Base-by-base conservation (phyloP, 768 basidiomycete genomes). In the Termitomyces sp. region DNA sequence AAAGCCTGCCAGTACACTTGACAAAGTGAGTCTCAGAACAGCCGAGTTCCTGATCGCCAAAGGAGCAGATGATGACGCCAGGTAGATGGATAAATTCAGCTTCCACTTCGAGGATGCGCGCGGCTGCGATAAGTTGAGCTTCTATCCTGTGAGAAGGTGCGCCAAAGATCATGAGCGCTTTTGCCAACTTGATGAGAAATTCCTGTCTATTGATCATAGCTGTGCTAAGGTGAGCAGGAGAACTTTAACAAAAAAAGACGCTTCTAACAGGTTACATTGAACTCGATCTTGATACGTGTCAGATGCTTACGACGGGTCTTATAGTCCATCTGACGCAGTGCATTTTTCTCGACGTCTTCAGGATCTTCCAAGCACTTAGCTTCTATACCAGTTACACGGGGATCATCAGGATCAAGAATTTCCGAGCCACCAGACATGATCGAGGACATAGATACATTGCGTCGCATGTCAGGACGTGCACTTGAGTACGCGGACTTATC, bases 131-230 rank as follows among this genome's bases (percentile, higher is more conserved):
- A 39, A 98, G 83, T 68, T 97, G 94, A 2, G 92, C 88, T 71
- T 96, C 94, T 58, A 98, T 90, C 32, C 95, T 85, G 72, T 98
- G 95, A 23, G 91, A 93, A 0, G 94, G 93, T 17, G 94, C 91
- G 5, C 94, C 93, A 66, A 91, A 95, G 12, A 85, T 85, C 90
- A 98, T 94, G 40, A 97, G 76, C 17, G 91, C 85, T 58, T 86
- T 82, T 16, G 93, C 91, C 27, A 97, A 80, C 66, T 85, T 91
- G 67, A 94, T 80, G 34, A 97, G 72, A 72, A 96, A 98, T 54
- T 84, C 83, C 61, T 95, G 93, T 55, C 95, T 81, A 58, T 87
- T 81, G 43, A 88, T 72, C 68, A 94, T 84, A 14, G 90, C 94
- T 86, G 70, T 23, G 70, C 21, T 54, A 54, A 14, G 52, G 58